Evolutionary conservation across 352 stramenopile species (phyloP), one percentile per base, ranked within the genome.

Genomic region (Nothophytophthora sp.): DNA sequence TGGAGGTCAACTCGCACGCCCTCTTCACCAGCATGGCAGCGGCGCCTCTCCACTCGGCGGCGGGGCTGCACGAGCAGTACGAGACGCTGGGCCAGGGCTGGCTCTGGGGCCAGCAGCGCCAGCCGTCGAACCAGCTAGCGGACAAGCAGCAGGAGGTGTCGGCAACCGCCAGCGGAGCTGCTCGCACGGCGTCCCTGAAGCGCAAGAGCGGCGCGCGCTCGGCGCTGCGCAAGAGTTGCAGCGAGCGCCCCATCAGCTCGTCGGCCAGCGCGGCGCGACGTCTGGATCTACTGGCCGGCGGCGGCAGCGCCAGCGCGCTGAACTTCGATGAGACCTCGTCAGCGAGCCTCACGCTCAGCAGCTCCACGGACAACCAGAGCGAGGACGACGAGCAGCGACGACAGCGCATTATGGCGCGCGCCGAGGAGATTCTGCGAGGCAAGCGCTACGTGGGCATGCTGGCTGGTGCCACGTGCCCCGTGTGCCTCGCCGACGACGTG

Each of bases 401-500:
- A 34, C 55, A 71, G 32, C 36, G 39, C 18, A 87, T 90, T 50
- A 72, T 71, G 43, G 60, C 68, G n/a, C 69, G 70, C 5, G 76
- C 80, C 1, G 80, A 90, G 32, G 70, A 87, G 46, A 90, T 90
- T 38, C 24, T 86, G 45, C 67, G 47, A 27, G 64, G 71, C 39
- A 88, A 88, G 49, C 65, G 60, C n/a, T 74, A 71, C 39, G 75
- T 88, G 12, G 80, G 80, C 13, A 77, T 90, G 63, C 60, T 87
- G 49, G 61, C 77, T 5, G 80, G 80, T 28, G 70, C 75, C 13
- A 88, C 66, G 16, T 90, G 80, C 41, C 80, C 80, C 22, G 75
- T 90, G 51, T 90, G 80, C 54, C 67, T 88, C n/a, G 59, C 51
- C 16, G 75, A 84, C 57, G 80, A 90, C 55, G 76, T 90, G 9